Evolutionary conservation across 2,329 filamentous ascomycete species (phyloP), one percentile per base, ranked within the genome.

Genomic region (Thelonectria discophora): DNA sequence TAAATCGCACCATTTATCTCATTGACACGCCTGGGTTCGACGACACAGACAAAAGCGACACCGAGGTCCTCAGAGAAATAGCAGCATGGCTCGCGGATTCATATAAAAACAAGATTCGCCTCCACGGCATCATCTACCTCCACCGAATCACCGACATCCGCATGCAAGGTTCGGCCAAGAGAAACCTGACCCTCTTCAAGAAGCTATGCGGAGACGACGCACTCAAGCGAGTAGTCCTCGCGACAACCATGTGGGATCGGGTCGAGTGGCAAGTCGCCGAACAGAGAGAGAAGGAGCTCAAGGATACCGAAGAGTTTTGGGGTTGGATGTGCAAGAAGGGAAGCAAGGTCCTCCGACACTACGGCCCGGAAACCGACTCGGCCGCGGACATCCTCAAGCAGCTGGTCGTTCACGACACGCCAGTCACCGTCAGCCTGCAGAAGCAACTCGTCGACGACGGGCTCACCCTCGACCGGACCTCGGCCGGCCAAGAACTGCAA

Each of bases 21-120:
- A 74, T 81, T 46, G 79, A 81, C 21, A 81, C 79, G 0, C 79
- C 79, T 0, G 80, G 80, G 0, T 81, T 81, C 58, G 74, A 80
- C 49, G 80, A 82, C 43, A 80, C 77, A 0, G 60, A 72, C n/a
- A 65, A 69, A 32, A 73, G 67, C 5, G 79, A 82, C 46, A 71
- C 75, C 1, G 77, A 81, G 3, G 75, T 81, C 12, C 71, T 82
- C 1, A 52, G 62, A 2, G 73, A 76, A 30, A 77, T 81, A 18
- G 75, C 76, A 0, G 56, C 58, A 2, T 79, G 73, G 66, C 66
- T 81, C 0, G 68, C 61, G 2, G 59, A 60, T 0, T 66, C 71
- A 0, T 78, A 76, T 58, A 46, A 54, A 3, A 40, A 62, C 3
- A 24, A 60, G 3, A 55, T 62, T 5, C 48, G 37, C 0, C 58